phyloP scores from a whole-genome alignment of 306 rosid species.

The Cicer chorassanicum region DNA sequence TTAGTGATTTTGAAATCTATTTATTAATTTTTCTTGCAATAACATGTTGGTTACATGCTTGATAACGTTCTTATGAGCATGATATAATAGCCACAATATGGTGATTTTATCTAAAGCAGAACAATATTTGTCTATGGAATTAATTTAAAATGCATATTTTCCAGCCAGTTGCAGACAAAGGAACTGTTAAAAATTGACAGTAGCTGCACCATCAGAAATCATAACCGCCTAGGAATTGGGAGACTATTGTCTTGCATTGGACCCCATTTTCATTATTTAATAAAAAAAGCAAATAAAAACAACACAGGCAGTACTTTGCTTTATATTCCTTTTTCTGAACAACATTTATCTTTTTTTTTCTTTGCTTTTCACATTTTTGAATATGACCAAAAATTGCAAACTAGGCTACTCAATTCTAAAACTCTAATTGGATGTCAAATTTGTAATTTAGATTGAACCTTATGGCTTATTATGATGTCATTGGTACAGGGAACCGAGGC shows the following conservation, averaged over 20 bases:
- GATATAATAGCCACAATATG: neutral
- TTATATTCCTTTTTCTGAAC: constrained; percentile 51
- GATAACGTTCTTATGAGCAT: neutral
- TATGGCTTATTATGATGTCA: constrained; percentile 28
- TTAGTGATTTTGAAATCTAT: constrained; percentile 9
- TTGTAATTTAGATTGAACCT: constrained; percentile 39
- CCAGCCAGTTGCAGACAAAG: constrained; percentile 35
- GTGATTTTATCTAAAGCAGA: too few relatives aligned
- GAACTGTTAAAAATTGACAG: constrained; percentile 38
- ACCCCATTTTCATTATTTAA: constrained; percentile 1
- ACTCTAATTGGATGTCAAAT: constrained; percentile 1
- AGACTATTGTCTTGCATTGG: constrained; percentile 40
- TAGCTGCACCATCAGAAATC: constrained; percentile 41
- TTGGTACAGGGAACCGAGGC: constrained; percentile 82
- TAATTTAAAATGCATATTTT: neutral
- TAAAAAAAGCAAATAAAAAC: neutral
- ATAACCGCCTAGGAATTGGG: constrained; percentile 53
- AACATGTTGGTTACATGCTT: constrained; percentile 27
- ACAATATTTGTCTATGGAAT: too few relatives aligned
- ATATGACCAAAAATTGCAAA: constrained; percentile 46
- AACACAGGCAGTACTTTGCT: constrained; percentile 23
- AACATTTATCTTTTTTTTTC: constrained; percentile 26
- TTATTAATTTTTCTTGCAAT: constrained; percentile 16
- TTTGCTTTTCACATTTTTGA: constrained; percentile 29
- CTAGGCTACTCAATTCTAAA: neutral